A percentile compares a stretch with the other conserved stretches of the same genome.
These are phyloP conservation scores for Tolypocladium endophyticum DNA, from an alignment of 2,329 filamentous ascomycete genomes.

Conservation along the genomic window DNA sequence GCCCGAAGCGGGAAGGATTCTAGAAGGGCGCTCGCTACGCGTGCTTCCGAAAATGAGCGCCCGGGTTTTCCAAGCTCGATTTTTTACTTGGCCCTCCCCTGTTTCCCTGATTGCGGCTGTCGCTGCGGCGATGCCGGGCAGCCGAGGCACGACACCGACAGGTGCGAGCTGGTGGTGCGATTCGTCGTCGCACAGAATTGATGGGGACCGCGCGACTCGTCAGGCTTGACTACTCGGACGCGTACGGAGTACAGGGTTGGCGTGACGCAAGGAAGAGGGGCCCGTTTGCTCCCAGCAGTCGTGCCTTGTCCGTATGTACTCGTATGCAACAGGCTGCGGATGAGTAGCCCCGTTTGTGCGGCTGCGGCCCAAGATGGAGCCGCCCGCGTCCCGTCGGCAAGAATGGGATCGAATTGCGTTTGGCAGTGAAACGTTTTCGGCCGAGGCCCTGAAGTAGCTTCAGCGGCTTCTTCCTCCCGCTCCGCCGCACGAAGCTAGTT, in stretches of 20 bases:
- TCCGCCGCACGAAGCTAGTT: background rate
- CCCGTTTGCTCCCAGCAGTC: background rate
- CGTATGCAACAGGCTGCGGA: background rate
- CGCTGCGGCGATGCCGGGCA: background rate
- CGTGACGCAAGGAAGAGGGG: background rate
- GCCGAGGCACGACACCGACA: background rate
- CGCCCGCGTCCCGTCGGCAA: background rate
- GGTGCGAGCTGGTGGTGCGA: background rate
- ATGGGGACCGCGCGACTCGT: background rate
- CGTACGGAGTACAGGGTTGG: no score
- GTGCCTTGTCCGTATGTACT: no score
- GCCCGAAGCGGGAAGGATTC: constrained; percentile 1
- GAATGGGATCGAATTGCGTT: background rate
- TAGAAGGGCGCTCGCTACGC: background rate
- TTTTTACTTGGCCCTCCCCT: background rate
- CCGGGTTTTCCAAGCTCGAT: background rate
- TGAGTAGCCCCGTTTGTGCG: background rate
- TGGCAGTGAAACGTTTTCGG: background rate
- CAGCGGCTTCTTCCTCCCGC: background rate
- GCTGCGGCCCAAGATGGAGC: background rate
- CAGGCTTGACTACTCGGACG: no score
- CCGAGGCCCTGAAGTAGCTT: background rate
- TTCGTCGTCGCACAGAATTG: background rate
- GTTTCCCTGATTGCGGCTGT: background rate
- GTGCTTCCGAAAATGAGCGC: background rate